phyloP scores from a whole-genome alignment of 805 yeast genomes.

The Ogataea minuta region DNA sequence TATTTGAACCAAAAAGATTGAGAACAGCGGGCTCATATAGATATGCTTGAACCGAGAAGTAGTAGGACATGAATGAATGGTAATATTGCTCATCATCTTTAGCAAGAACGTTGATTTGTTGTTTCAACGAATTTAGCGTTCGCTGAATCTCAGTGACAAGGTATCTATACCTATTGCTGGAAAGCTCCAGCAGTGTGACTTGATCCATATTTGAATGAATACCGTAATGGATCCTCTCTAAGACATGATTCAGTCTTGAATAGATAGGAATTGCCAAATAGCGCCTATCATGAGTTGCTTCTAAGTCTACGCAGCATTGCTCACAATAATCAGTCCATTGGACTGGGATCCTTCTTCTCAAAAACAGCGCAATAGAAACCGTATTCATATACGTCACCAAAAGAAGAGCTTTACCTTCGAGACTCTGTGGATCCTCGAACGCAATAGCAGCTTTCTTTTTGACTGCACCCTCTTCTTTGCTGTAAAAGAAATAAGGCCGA shows the following conservation, averaged over 20 bases:
- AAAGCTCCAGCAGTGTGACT: constrained; percentile 29
- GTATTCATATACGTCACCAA: constrained; percentile 60
- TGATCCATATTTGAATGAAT: constrained; percentile 43
- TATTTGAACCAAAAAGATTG: constrained; percentile 16
- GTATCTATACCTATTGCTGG: constrained; percentile 35
- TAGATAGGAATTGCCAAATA: constrained; percentile 51
- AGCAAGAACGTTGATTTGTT: constrained; percentile 33
- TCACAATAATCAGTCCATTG: constrained; percentile 66
- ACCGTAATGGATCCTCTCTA: constrained; percentile 59
- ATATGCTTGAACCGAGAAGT: constrained; percentile 64
- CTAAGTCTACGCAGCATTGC: constrained; percentile 54
- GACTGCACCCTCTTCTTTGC: constrained; percentile 39
- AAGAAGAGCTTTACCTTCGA: constrained; percentile 52
- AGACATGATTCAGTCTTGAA: constrained; percentile 54
- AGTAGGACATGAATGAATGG: constrained; percentile 43
- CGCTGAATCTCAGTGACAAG: constrained; percentile 49
- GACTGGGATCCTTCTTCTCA: constrained; percentile 60
- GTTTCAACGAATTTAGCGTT: constrained; percentile 41
- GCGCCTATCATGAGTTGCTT: constrained; percentile 32
- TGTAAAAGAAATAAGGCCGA: constrained; percentile 42
- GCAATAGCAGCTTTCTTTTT: constrained; percentile 36
- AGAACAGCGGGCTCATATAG: constrained; percentile 52
- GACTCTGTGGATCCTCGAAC: constrained; percentile 37
- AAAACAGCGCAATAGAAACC: constrained; percentile 60
- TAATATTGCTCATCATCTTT: constrained; percentile 36